Base-by-base conservation (phyloP, 2,329 filamentous ascomycete genomes). In the Zymoseptoria pseudotritici region DNA sequence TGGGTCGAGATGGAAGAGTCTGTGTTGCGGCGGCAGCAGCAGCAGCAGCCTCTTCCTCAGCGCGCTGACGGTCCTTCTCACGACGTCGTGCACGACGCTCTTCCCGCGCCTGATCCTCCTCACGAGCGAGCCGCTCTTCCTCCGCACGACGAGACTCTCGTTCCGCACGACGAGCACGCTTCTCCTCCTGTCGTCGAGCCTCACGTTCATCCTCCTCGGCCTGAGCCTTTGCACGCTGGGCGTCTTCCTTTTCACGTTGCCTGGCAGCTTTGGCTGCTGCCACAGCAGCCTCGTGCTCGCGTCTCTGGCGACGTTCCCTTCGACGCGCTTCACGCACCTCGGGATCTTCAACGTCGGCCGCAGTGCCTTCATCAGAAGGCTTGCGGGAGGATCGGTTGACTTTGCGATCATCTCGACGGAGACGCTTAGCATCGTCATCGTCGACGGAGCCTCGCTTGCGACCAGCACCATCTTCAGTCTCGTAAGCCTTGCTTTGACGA, bases 271-370 rank as follows among this genome's bases (percentile, higher is more conserved):
- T 65, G 13, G 67, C 69, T n/a, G 67, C 66, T n/a, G 71, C 70
- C 52, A 78, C 76, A 31, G 72, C 73, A 58, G 75, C 75, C 58
- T 77, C 73, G 13, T 70, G 70, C 22, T 72, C 72, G 50, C 67
- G 67, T 11, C 70, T 65, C 50, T 71, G 71, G 4, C 70, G 67
- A 29, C 70, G 69, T 51, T 74, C 73, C n/a, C 71, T 70, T 4
- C 72, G 66, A 17, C 74, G 67, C 49, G 69, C 70, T 60, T 72
- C 69, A 42, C 61, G 61, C 29, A 66, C 61, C 60, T 70, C 65
- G 36, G 63, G 60, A 36, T 74, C 72, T 49, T 74, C 71, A 2
- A 61, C 62, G 49, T 72, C 72, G 5, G 65, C 68, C 2, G 65
- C 69, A 24, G 65, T 63, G 46, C 71, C 69, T 19, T 65, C 63